Conservation (phyloP, 2,329 filamentous ascomycete genomes). For the Truncatella angustata region DNA sequence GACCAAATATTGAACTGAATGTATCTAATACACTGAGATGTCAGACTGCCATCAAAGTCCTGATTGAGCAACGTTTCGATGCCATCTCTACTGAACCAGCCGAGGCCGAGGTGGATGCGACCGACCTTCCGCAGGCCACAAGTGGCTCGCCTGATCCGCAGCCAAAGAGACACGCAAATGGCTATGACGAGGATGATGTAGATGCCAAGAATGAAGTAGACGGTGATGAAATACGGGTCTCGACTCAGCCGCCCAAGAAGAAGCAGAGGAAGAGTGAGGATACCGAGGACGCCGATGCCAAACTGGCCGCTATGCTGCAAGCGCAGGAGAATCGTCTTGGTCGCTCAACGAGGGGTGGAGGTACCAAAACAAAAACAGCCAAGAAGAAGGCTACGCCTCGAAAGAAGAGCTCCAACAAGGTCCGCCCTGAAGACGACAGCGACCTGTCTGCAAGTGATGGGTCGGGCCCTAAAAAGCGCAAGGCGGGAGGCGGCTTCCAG, state of each 20-base stretch:
- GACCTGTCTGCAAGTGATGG: conserved; percentile 65
- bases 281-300: conserved; percentile 75
- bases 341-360: conserved; percentile 74
- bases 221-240: conserved; percentile 45
- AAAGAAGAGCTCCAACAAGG: conserved; percentile 75
- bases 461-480: conserved; percentile 64
- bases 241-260: conserved; percentile 52
- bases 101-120: conserved; percentile 14
- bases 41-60: conserved; percentile 67
- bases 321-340: conserved; percentile 81
- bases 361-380: conserved; percentile 45
- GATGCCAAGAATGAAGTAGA: conserved; percentile 29
- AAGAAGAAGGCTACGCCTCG: conserved; percentile 62
- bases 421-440: conserved; percentile 77
- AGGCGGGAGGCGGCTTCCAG: conserved; percentile 90
- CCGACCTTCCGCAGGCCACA: conserved; percentile 17
- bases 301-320: conserved; percentile 82
- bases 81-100: conserved; percentile 46
- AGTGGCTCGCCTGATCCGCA: conserved; percentile 16
- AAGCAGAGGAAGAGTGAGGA: conserved; percentile 65
- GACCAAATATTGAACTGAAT: too few species aligned
- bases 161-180: conserved; percentile 21
- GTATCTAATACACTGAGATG: too few species aligned
- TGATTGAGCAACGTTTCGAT: conserved; percentile 75
- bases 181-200: conserved; percentile 28